A percentile compares a stretch with the other conserved stretches of the same genome.
Evolutionary conservation across 352 stramenopile genomes (phyloP).

Genomic region (Halophytophthora batemanensis): DNA sequence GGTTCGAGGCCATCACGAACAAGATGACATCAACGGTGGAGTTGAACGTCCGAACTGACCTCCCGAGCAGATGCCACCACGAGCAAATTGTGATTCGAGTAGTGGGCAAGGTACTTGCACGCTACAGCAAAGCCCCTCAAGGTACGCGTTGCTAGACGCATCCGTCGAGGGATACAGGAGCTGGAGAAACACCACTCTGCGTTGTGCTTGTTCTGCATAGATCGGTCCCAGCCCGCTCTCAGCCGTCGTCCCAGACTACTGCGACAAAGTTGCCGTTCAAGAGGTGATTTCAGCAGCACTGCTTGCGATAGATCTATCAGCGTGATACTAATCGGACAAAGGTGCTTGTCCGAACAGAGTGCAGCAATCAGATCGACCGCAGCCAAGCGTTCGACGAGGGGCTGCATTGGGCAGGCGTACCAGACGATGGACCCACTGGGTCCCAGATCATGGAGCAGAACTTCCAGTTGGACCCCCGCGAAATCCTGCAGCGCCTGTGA

Average conservation of each 20-base stretch:
- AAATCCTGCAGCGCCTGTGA: slow-evolving; percentile 10
- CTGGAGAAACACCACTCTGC: neutral
- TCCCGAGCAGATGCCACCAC: slow-evolving; percentile 8
- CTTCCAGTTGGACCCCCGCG: slow-evolving; percentile 4
- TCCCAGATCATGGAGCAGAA: slow-evolving; percentile 9
- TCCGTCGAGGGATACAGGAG: too few relatives aligned
- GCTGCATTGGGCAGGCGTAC: slow-evolving; percentile 1
- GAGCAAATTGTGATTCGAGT: slow-evolving; percentile 4
- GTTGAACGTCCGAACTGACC: slow-evolving; percentile 6
- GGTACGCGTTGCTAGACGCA: neutral
- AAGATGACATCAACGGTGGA: slow-evolving; percentile 2
- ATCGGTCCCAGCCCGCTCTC: slow-evolving; percentile 5
- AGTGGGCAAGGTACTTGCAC: neutral
- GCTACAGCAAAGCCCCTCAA: slow-evolving; percentile 6
- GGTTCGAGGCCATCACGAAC: slow-evolving; percentile 1
- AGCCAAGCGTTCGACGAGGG: slow-evolving; percentile 7
- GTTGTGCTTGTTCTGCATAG: neutral
- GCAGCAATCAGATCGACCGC: slow-evolving; percentile 8
- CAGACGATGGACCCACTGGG: neutral
- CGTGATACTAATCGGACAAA: too few relatives aligned
- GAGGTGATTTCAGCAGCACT: too few relatives aligned
- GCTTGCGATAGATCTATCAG: too few relatives aligned
- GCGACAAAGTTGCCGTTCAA: slow-evolving; percentile 2
- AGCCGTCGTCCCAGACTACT: slow-evolving; percentile 3
- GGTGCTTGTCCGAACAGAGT: slow-evolving; percentile 1